phyloP scores from a whole-genome alignment of 305 asterid species.

The Plantago lanceolata region DNA sequence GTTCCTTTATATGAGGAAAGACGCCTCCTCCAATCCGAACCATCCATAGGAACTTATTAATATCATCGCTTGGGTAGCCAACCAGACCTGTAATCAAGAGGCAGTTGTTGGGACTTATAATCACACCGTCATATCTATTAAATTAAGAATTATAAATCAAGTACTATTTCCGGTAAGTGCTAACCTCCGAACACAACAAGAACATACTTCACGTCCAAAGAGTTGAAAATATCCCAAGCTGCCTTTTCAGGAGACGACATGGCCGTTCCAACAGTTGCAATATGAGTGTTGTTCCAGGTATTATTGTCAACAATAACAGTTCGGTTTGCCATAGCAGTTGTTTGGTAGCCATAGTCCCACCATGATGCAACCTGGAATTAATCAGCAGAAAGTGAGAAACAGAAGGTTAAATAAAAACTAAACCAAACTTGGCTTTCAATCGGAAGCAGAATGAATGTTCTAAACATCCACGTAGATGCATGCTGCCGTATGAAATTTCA shows the following conservation, averaged over 20 bases:
- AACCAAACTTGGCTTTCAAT: constrained; percentile 24
- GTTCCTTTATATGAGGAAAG: constrained; percentile 96
- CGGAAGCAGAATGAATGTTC: constrained; percentile 10
- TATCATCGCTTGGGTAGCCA: constrained; percentile 98
- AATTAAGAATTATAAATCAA: neutral
- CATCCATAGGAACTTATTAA: constrained; percentile 98
- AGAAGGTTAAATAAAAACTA: constrained; percentile 7
- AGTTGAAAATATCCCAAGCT: constrained; percentile 92
- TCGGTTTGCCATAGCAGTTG: constrained; percentile 99
- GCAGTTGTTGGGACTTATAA: constrained; percentile 22
- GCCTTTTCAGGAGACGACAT: constrained; percentile 99
- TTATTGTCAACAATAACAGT: constrained; percentile 96
- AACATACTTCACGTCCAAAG: constrained; percentile 96
- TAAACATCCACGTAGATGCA: constrained; percentile 5
- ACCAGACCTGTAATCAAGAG: constrained; percentile 69
- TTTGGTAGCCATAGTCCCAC: constrained; percentile 99
- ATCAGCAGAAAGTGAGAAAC: constrained; percentile 21
- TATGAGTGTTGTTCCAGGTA: constrained; percentile 98
- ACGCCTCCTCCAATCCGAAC: constrained; percentile 99
- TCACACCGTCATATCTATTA: constrained; percentile 1
- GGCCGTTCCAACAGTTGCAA: constrained; percentile 99
- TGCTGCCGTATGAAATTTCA: neutral
- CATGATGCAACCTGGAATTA: constrained; percentile 88
- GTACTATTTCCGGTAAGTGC: constrained; percentile 23
- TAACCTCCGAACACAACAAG: constrained; percentile 98